Base-by-base conservation (phyloP, 2,329 filamentous ascomycete genomes). In the Fusarium coffeatum region DNA sequence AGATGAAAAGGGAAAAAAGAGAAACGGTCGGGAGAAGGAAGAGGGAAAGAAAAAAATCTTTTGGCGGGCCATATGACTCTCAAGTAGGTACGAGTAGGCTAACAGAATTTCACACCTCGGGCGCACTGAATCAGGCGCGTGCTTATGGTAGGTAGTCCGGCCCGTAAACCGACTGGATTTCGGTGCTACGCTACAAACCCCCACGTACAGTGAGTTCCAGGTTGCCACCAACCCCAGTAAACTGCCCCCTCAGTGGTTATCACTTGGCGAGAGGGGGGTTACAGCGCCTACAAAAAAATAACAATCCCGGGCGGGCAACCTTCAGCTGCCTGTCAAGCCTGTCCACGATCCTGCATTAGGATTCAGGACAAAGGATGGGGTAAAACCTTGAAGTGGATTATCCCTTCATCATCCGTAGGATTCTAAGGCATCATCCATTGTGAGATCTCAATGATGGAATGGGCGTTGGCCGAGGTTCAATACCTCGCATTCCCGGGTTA, bases 41-140 rank as follows among this genome's bases (percentile, higher is more conserved):
- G 34, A 41, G 20, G 46, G 47, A 32, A 10, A 45, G 5, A 42
- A 46, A 51, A 66, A 66, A 66, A 42, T 55, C 62, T 66, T 42
- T 48, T 61, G 48, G 63, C 43, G 63, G 63, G 55, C 62, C 55
- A 54, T 43, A 49, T 49, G 63, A 62, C 54, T 61, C n/a, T 66
- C 42, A 61, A 66, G 63, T 64, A 64, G n/a, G 48, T 51, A 27
- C 23, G 8, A 8, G 41, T 45, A 58, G 61, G 41, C 41, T 49
- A 60, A 20, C 47, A 66, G 54, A 66, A 60, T 42, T 27, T 61
- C 63, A 42, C 49, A 53, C 47, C 32, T 59, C 34, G 42, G 41
- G 25, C 32, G 49, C 37, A 40, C 55, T 66, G 62, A 66, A 61
- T 49, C 48, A 66, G 48, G 25, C 42, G 55, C 41, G 28, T 27